Base-by-base conservation (phyloP, 306 rosid species). In the Sphenostylis stenocarpa region DNA sequence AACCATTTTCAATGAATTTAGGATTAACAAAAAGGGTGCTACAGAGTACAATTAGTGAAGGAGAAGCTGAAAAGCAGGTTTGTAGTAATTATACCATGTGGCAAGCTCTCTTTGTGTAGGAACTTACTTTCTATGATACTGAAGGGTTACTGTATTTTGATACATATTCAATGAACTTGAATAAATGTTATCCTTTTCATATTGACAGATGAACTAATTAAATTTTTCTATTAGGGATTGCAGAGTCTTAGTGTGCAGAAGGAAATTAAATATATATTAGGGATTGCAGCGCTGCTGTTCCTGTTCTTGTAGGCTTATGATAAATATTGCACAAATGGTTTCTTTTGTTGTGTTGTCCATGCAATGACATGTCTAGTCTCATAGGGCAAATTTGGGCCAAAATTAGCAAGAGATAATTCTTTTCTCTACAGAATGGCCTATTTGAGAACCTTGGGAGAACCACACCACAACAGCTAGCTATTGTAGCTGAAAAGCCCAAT, bases 1-100 rank as follows among this genome's bases (percentile, higher is more conserved):
- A 20, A 81, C 56, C 24, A 14, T 73, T 63, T 73, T 79, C 61
- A 53, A 75, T 77, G 69, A 65, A 83, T 83, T 11, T 69, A 95
- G 98, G 98, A 66, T 87, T 95, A 81, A 90, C 95, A 61, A 77
- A 83, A 49, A 92, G 69, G 72, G 97, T 90, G 86, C 87, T 89
- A 23, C 67, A 84, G 73, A 95, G 98, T 85, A 85, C 86, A 75
- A 83, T 87, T 53, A 86, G 80, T 78, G 98, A 95, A 84, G 86
- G 67, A 75, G 93, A 92, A 84, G 98, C 98, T 76, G 97, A 92
- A 83, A 86, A 92, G 69, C 93, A 92, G 98, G 98, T 92, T 34
- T 61, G 88, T 85, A 45, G 70, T 71, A 24, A 67, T 41, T 75
- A 67, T 53, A 47, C 58, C 24, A 9, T 66, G 67, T 68, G 33